Evolutionary conservation across 345 rosid species (phyloP).

Genomic region (Pugionium cornutum): DNA sequence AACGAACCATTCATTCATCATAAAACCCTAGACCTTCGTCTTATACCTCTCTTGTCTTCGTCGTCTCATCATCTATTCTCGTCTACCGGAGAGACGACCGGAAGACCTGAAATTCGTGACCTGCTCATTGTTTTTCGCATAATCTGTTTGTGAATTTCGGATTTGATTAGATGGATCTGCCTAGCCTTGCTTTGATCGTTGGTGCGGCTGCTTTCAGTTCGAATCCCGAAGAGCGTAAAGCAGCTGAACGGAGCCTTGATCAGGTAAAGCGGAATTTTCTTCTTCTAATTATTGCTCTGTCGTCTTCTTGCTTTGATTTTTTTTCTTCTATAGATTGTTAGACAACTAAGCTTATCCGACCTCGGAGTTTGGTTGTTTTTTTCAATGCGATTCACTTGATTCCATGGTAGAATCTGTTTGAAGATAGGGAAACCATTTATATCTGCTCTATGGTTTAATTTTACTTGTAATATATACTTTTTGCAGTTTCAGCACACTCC

Average conservation of each 20-base stretch:
- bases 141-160: conserved; percentile 6
- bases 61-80: conserved; percentile 21
- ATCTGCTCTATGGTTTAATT: background rate
- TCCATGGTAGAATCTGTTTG: conserved; percentile 1
- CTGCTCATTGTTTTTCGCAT: background rate
- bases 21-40: conserved; percentile 40
- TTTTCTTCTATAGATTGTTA: background rate
- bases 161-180: conserved; percentile 68
- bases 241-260: conserved; percentile 84
- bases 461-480: conserved; percentile 1
- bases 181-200: conserved; percentile 63
- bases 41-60: conserved; percentile 2
- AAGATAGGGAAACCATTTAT: background rate
- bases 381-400: conserved; percentile 24
- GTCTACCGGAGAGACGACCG: conserved; percentile 34
- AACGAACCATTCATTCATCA: conserved; percentile 37
- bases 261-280: conserved; percentile 48
- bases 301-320: background rate
- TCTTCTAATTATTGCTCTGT: background rate
- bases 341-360: background rate
- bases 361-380: background rate
- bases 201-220: conserved; percentile 77
- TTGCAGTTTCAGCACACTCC: conserved; percentile 81
- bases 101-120: conserved; percentile 7
- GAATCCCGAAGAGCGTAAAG: conserved; percentile 85